Base-by-base conservation (phyloP, 768 basidiomycete genomes). In the Rhizopogon vulgaris region DNA sequence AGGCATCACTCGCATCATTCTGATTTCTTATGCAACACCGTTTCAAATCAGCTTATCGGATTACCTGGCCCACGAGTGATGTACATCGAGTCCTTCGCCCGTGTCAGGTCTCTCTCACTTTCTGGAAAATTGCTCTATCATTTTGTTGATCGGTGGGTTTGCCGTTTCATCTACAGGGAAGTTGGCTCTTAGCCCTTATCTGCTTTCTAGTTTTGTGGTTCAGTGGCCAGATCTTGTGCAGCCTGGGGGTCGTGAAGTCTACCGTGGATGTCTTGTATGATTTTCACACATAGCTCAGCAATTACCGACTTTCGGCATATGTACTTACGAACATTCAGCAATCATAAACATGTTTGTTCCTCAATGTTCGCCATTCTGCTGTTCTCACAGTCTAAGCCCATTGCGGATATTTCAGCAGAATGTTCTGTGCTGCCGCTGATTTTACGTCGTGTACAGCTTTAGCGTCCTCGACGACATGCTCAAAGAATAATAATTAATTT, bases 51-150 rank as follows among this genome's bases (percentile, higher is more conserved):
- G 94, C 72, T 97, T 54, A 61, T 95, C 38, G 87, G 87, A 25
- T 66, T 94, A 34, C 73, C 75, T 18, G 78, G 84, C 1, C 87
- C 95, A 6, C 73, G 70, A 38, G 66, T 91, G 27, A 79, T 99
- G 48, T 99, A 96, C 64, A 76, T 97, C 38, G 96, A 98, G 68
- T 93, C 92, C 0, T 96, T 95, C 66, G 94, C 95, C 7, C 85
- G 95, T 5, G 92, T 94, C 2, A 74, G 71, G 17, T 76, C 78
- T 1, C 75, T 97, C 24, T 95, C 91, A 12, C 73, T 94, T 18
- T 93, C 92, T 24, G 95, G 87, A 24, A 90, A 78, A 60, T 72
- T 97, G 34, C 74, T 98, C 25, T 78, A 81, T 42, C 80, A 79
- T n/a, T 71, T 95, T 28, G 93, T 88, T 5, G 93, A 97, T 65